These are phyloP conservation scores for Boletus semigastroideus DNA, from an alignment of 1,284 basidiomycete species.

Conservation along the genomic window DNA sequence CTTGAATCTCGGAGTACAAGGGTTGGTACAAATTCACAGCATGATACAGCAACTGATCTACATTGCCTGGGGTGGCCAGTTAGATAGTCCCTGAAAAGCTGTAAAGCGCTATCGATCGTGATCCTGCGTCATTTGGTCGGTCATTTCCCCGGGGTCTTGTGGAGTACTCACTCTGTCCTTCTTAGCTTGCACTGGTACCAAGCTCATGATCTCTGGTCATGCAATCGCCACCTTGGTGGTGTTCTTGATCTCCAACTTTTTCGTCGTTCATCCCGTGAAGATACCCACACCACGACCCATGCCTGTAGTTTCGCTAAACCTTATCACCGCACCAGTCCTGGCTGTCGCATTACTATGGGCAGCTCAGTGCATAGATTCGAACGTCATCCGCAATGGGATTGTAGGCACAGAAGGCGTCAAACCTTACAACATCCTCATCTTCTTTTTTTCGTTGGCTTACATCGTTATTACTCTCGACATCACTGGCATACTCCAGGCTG, in stretches of 20 bases:
- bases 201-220: slow-evolving; percentile 42
- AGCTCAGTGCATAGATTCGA: slow-evolving; percentile 65
- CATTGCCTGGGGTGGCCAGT: no score
- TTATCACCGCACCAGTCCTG: slow-evolving; percentile 74
- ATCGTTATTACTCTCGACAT: slow-evolving; percentile 91
- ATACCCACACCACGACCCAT: slow-evolving; percentile 46
- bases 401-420: slow-evolving; percentile 74
- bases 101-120: background rate
- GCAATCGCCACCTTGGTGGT: slow-evolving; percentile 65
- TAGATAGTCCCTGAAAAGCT: no score
- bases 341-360: slow-evolving; percentile 81
- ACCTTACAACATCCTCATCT: slow-evolving; percentile 90
- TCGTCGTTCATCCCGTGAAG: slow-evolving; percentile 65
- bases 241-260: slow-evolving; percentile 71
- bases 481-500: slow-evolving; percentile 83
- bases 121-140: background rate
- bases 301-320: slow-evolving; percentile 54
- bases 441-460: slow-evolving; percentile 93
- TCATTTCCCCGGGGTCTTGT: background rate
- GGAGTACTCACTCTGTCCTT: background rate
- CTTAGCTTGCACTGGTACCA: background rate
- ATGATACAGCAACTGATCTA: no score
- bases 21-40: no score
- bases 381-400: slow-evolving; percentile 68
- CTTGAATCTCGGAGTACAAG: no score